These are phyloP conservation scores for Fusarium siculi DNA, from an alignment of 2,329 filamentous ascomycete genomes.

Conservation along the genomic window DNA sequence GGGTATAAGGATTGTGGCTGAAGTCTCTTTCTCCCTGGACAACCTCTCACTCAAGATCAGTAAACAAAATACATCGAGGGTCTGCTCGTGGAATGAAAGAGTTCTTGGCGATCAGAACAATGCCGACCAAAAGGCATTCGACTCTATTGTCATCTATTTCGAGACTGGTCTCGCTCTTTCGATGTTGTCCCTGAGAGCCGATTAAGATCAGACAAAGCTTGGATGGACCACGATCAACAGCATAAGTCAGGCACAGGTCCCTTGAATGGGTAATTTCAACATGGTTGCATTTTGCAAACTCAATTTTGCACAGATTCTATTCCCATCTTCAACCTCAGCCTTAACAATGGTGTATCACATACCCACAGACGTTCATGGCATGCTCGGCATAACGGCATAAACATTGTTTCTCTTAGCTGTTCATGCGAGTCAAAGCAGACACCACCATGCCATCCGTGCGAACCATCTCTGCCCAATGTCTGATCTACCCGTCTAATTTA, in stretches of 20 bases:
- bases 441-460: neutral
- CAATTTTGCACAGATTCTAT: neutral
- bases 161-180: neutral
- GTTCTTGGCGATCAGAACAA: constrained; percentile 11
- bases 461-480: constrained; percentile 1
- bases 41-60: constrained; percentile 12
- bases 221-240: neutral
- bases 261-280: neutral
- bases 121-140: neutral
- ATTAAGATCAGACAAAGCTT: neutral
- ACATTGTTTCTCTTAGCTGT: constrained; percentile 5
- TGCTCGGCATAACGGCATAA: neutral
- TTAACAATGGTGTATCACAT: neutral
- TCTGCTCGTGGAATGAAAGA: neutral
- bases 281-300: neutral
- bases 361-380: neutral
- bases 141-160: constrained; percentile 5
- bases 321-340: neutral
- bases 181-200: neutral
- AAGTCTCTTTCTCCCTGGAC: constrained; percentile 16
- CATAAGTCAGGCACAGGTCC: constrained; percentile 6
- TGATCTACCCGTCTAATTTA: neutral
- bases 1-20: constrained; percentile 22
- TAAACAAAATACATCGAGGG: neutral
- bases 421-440: constrained; percentile 10